Conservation (phyloP, 164 flowering plant genomes). For the Macadamia integrifolia region DNA sequence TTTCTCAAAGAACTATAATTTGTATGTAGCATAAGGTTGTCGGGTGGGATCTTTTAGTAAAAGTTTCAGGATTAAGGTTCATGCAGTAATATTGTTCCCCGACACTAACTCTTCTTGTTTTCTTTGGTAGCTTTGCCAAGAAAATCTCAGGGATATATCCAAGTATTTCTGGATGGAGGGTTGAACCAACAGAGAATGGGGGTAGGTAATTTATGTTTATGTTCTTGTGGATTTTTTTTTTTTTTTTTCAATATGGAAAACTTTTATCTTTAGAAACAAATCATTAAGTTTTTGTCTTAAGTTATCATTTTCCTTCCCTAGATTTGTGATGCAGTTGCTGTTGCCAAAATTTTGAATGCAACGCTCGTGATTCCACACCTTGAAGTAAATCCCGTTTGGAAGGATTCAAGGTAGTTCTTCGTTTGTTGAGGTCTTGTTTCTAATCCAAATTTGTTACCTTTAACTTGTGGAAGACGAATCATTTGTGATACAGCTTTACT, state of each 20-base stretch:
- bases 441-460: not conserved
- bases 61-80: not conserved
- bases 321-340: slow-evolving; percentile 99
- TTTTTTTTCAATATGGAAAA: not conserved
- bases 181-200: slow-evolving; percentile 99
- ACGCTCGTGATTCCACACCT: slow-evolving; percentile 91
- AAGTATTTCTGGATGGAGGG: slow-evolving; percentile 97
- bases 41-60: not conserved
- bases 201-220: slow-evolving; percentile 37
- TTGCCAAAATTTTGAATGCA: slow-evolving; percentile 94
- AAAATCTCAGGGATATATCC: slow-evolving; percentile 71
- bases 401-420: slow-evolving; percentile 72
- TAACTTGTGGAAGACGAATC: not conserved
- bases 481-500: slow-evolving; percentile 16
- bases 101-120: slow-evolving; percentile 2
- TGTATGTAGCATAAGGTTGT: not conserved
- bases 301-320: slow-evolving; percentile 14
- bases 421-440: not conserved
- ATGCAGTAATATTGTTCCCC: not conserved
- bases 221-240: not conserved
- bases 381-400: slow-evolving; percentile 97
- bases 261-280: too few relatives aligned
- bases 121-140: slow-evolving; percentile 43
- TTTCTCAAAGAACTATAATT: too few relatives aligned
- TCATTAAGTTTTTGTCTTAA: not conserved